A percentile compares a stretch with the other conserved stretches of the same genome.
These are phyloP conservation scores for Annulohypoxylon truncatum DNA, from an alignment of 2,329 filamentous ascomycete species.

Conservation along the genomic window DNA sequence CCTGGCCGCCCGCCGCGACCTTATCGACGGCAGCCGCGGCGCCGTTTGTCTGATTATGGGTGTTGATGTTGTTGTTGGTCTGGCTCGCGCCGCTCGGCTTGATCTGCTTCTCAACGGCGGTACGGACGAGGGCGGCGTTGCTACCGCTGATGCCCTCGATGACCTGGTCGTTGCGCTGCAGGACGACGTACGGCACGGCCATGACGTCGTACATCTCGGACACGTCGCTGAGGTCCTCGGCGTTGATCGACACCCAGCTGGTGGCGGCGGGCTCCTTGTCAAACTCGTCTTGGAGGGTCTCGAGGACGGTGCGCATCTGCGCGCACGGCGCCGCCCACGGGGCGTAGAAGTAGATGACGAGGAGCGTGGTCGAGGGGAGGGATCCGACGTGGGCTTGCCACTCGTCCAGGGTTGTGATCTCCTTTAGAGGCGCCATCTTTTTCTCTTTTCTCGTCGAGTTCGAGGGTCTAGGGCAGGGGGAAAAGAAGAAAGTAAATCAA, in stretches of 20 bases:
- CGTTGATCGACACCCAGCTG: slow-evolving; percentile 90
- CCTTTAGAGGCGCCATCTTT: slow-evolving; percentile 73
- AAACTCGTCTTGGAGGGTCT: slow-evolving; percentile 89
- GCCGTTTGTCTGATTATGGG: slow-evolving; percentile 26
- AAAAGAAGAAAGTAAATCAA: background rate
- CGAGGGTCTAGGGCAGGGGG: background rate
- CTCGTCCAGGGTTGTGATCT: slow-evolving; percentile 78
- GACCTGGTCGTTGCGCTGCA: slow-evolving; percentile 79
- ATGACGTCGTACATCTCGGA: slow-evolving; percentile 94
- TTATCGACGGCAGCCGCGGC: slow-evolving; percentile 44
- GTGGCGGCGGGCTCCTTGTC: slow-evolving; percentile 69
- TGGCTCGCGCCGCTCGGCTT: slow-evolving; percentile 54
- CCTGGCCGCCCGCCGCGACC: too few species aligned
- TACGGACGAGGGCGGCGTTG: slow-evolving; percentile 85
- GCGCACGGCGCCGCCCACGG: slow-evolving; percentile 96
- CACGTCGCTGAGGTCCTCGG: slow-evolving; percentile 92
- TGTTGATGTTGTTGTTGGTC: too few species aligned
- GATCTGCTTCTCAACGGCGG: slow-evolving; percentile 81
- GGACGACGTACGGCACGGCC: slow-evolving; percentile 90
- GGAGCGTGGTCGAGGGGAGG: slow-evolving; percentile 75
- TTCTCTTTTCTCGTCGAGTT: slow-evolving; percentile 56
- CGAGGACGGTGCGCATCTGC: slow-evolving; percentile 90
- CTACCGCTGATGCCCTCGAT: slow-evolving; percentile 90
- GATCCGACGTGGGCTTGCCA: slow-evolving; percentile 77
- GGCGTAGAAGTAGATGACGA: slow-evolving; percentile 94